Conservation (phyloP, 1,284 basidiomycete species). For the Leccinum angustisporum region DNA sequence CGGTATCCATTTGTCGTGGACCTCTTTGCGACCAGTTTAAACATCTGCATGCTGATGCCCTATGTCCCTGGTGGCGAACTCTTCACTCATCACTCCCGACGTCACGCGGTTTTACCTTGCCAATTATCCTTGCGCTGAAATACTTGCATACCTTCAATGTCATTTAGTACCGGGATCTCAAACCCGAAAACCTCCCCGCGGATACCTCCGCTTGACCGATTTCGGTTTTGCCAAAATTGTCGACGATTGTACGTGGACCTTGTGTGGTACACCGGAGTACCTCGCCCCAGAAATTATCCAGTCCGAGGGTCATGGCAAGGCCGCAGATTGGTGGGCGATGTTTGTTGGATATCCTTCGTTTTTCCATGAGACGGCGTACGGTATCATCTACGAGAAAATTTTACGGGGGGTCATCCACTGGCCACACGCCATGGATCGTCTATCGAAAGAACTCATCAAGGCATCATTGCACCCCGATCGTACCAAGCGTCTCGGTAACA, state of each 20-base stretch:
- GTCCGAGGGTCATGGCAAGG: conserved; percentile 94
- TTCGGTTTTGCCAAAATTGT: conserved; percentile 99
- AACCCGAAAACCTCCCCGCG: conserved; percentile 96
- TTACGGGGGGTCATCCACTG: conserved; percentile 90
- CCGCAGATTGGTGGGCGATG: conserved; percentile 99
- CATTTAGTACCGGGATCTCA: conserved; percentile 88
- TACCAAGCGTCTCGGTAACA: conserved; percentile 90
- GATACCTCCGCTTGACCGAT: conserved; percentile 96
- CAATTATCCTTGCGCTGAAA: conserved; percentile 93
- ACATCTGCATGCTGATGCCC: conserved; percentile 99
- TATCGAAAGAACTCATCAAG: conserved; percentile 73
- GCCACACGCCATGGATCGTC: conserved; percentile 83
- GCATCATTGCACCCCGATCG: conserved; percentile 94
- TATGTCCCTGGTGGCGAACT: conserved; percentile 98
- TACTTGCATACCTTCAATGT: conserved; percentile 98
- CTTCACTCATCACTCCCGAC: conserved; percentile 92
- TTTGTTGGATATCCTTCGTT: conserved; percentile 92
- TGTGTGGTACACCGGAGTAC: conserved; percentile 98
- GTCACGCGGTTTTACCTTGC: conserved; percentile 99
- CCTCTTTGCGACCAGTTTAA: conserved; percentile 90
- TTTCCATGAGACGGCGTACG: conserved; percentile 92
- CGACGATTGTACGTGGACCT: conserved; percentile 98
- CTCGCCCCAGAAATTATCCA: conserved; percentile 86
- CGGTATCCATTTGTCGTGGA: conserved; percentile 83
- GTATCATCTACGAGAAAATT: conserved; percentile 89